Evolutionary conservation across 139 green algal genomes (phyloP).

Genomic region (Closterium sp.): DNA sequence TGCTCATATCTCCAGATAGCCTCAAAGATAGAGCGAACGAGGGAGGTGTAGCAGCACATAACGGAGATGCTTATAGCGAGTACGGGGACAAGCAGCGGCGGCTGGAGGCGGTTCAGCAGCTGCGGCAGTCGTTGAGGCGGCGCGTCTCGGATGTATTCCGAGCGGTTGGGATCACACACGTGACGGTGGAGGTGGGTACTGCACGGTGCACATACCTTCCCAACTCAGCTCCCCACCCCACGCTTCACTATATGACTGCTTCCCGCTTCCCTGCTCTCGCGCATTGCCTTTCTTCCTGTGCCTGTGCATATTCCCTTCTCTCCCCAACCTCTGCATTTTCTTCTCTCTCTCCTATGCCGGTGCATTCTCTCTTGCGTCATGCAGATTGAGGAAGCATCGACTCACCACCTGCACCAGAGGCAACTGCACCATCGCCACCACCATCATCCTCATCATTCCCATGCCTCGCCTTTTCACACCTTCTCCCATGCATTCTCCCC

Average conservation of each 20-base stretch:
- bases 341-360: no score
- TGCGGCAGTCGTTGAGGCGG: conserved; percentile 15
- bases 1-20: background rate
- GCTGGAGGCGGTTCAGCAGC: background rate
- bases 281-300: no score
- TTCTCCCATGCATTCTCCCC: background rate
- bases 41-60: background rate
- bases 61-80: background rate
- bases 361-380: no score
- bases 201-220: background rate
- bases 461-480: background rate
- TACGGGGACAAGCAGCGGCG: background rate
- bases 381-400: background rate
- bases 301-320: background rate
- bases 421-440: background rate
- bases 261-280: background rate
- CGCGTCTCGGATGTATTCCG: conserved; percentile 30
- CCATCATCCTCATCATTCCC: background rate
- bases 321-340: no score
- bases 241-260: no score
- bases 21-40: background rate
- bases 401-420: background rate
- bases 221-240: background rate
- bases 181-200: conserved; percentile 25
- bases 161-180: conserved; percentile 6